Evolutionary conservation across 2,329 filamentous ascomycete species (phyloP).

Genomic region (Massarina eburnea): DNA sequence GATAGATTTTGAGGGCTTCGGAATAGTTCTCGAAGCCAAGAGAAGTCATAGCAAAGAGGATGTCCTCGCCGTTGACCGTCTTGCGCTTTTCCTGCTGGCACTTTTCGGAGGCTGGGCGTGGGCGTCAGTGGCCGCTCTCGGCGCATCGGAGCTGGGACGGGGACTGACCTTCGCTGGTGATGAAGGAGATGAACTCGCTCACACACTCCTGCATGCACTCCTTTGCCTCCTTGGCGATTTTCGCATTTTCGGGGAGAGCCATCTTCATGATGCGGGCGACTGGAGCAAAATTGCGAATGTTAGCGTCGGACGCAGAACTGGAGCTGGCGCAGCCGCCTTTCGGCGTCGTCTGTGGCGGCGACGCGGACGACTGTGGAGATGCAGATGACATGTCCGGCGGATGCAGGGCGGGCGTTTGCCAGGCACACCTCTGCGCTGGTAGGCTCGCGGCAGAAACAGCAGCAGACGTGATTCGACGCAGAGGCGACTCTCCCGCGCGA

Average conservation of each 20-base stretch:
- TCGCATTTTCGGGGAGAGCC: conserved; percentile 94
- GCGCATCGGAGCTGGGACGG: neutral
- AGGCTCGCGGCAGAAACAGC: conserved; percentile 25
- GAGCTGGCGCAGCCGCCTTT: conserved; percentile 7
- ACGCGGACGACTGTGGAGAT: conserved; percentile 42
- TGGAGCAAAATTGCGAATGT: conserved; percentile 91
- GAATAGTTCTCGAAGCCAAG: conserved; percentile 98
- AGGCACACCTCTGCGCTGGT: conserved; percentile 27
- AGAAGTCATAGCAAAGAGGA: conserved; percentile 98
- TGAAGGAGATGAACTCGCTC: conserved; percentile 99
- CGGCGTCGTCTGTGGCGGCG: conserved; percentile 32
- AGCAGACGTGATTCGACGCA: conserved; percentile 50
- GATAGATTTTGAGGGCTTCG: conserved; percentile 95
- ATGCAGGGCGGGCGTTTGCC: conserved; percentile 44
- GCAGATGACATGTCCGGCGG: conserved; percentile 48
- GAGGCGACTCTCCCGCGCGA: conserved; percentile 51
- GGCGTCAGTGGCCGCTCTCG: conserved; percentile 16
- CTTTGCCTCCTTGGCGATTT: conserved; percentile 98
- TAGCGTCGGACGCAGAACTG: conserved; percentile 70
- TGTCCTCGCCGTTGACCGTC: conserved; percentile 98
- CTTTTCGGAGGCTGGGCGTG: conserved; percentile 82
- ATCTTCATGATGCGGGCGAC: conserved; percentile 99
- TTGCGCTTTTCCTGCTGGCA: conserved; percentile 99
- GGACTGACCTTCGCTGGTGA: conserved; percentile 91
- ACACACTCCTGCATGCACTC: conserved; percentile 99